A percentile compares a stretch with the other conserved stretches of the same genome.
Evolutionary conservation across 1,139 yeast species (phyloP).

Genomic region (Trichomonascaceae sp.): DNA sequence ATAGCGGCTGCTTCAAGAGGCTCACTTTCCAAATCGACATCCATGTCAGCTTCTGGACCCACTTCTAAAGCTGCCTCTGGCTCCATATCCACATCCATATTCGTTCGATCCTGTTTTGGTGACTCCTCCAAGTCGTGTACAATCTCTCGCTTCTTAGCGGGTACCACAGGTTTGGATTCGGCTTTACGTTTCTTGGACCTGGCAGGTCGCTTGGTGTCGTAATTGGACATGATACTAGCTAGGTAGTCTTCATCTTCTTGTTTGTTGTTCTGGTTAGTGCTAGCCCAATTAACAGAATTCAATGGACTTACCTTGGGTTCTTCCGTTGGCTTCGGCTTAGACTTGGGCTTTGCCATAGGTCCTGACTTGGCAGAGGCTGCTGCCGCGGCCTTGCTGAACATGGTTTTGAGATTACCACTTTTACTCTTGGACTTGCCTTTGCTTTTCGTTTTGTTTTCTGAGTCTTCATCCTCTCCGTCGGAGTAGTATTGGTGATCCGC

Average conservation of each 20-base stretch:
- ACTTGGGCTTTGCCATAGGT: not conserved
- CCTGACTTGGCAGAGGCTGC: slow-evolving; percentile 7
- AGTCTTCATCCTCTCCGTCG: slow-evolving; percentile 38
- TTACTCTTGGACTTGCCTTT: slow-evolving; percentile 24
- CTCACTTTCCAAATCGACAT: too few species aligned
- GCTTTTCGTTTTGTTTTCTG: slow-evolving; percentile 20
- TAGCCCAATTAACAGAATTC: too few species aligned
- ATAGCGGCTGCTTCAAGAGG: too few species aligned
- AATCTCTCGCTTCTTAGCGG: too few species aligned
- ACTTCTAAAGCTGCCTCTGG: too few species aligned
- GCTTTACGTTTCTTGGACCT: too few species aligned
- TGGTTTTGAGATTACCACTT: slow-evolving; percentile 11
- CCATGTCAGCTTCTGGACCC: too few species aligned
- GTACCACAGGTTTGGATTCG: too few species aligned
- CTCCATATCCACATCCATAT: too few species aligned
- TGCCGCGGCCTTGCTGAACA: slow-evolving; percentile 14
- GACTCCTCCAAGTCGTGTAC: too few species aligned
- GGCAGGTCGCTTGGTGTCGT: slow-evolving; percentile 9
- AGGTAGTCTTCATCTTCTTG: slow-evolving; percentile 20
- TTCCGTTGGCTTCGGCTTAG: not conserved
- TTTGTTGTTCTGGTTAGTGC: slow-evolving; percentile 8
- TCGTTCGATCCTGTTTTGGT: too few species aligned
- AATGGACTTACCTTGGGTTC: too few species aligned
- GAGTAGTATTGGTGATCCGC: slow-evolving; percentile 51
- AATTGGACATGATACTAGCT: slow-evolving; percentile 18